phyloP scores from a whole-genome alignment of 352 stramenopile species.

The Globisporangium uncinulatum region DNA sequence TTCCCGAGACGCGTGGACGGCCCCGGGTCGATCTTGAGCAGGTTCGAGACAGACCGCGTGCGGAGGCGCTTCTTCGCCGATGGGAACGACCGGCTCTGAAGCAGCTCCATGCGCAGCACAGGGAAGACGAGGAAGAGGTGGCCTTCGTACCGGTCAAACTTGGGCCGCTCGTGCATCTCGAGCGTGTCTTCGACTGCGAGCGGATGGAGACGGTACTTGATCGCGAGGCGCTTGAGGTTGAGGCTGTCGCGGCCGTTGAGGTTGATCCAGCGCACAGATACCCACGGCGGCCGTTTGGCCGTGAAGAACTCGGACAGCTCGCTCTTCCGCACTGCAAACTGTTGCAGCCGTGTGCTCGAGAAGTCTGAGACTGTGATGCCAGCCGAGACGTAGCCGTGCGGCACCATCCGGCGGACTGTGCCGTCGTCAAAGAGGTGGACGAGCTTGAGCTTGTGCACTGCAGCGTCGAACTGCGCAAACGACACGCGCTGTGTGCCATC shows the following conservation, averaged over 20 bases:
- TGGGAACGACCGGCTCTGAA: conserved; percentile 28
- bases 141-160: conserved; percentile 81
- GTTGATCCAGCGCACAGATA: conserved; percentile 87
- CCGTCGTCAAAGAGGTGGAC: conserved; percentile 81
- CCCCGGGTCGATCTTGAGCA: conserved; percentile 33
- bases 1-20: neutral
- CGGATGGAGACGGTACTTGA: conserved; percentile 85
- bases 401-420: conserved; percentile 52
- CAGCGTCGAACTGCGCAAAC: conserved; percentile 70
- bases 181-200: conserved; percentile 84
- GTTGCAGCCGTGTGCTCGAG: conserved; percentile 62
- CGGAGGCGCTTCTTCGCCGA: conserved; percentile 29
- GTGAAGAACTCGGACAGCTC: conserved; percentile 75
- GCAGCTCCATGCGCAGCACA: conserved; percentile 65
- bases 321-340: conserved; percentile 44
- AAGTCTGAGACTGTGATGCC: conserved; percentile 76
- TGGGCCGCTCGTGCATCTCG: conserved; percentile 80
- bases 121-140: conserved; percentile 84
- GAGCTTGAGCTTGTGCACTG: conserved; percentile 83
- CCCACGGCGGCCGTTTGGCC: conserved; percentile 60
- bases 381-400: conserved; percentile 40
- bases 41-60: conserved; percentile 28
- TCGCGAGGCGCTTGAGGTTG: conserved; percentile 80
- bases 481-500: conserved; percentile 36
- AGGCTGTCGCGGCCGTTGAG: conserved; percentile 71